Evolutionary conservation across 192 early-diverging fungal species (phyloP), one percentile per base, ranked within the genome.

Genomic region (Entomortierella beljakovae): DNA sequence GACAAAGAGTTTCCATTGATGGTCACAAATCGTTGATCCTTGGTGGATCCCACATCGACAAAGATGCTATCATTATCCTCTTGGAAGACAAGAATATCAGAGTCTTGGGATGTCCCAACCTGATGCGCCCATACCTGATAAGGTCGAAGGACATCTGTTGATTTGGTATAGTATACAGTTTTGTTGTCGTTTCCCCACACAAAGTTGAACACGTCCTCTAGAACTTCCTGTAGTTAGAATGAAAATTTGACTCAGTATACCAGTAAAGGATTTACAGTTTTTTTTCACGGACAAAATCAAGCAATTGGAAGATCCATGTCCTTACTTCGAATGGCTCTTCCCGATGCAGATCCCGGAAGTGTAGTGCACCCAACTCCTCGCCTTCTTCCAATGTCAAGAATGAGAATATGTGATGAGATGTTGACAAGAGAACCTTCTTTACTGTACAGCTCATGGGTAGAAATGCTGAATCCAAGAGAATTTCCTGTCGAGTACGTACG

Each of bases 41-140:
- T 94, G 52, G 93, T 90, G 18, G 86, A 82, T 13, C 90, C 89
- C 38, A 94, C 89, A 80, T 94, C 93, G 13, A 94, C 86, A 88
- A 94, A 92, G 37, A 87, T 86, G 29, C 89, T 86, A 38, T 87
- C 82, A 34, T 92, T 84, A 7, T 64, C 57, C 57, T 94, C 93
- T 53, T 87, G 84, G 80, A 84, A 94, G 5, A 94, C 70, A 6
- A 88, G 61, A 6, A 86, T 71, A 64, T 90, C 89, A 26, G 82
- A 52, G n/a, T 57, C 40, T 70, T 87, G 84, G 16, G 56, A 25
- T 31, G 84, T 86, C 7, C 86, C 86, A 23, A 89, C 68, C n/a
- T 63, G 46, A 57, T 89, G 88, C 18, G 84, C 84, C 70, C 82
- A 88, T 9, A 88, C 85, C 68, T 88, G 76, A 63, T 83, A 85